phyloP scores from a whole-genome alignment of 352 stramenopile species.

The Paralagenidium karlingii region DNA sequence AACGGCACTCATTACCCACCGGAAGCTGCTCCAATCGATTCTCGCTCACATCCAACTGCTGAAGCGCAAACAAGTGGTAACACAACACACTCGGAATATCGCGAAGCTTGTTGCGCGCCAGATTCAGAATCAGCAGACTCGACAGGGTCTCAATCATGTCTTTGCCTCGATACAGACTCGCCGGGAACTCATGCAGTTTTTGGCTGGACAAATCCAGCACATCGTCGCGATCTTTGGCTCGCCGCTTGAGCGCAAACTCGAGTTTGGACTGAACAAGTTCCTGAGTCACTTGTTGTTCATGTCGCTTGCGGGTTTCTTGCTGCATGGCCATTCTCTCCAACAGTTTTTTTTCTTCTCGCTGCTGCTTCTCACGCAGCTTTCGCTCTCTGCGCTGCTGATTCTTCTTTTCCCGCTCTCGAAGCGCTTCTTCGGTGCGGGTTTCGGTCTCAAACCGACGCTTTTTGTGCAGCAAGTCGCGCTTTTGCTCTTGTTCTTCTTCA shows the following conservation, averaged over 20 bases:
- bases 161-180: conserved; percentile 28
- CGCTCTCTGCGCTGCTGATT: conserved; percentile 41
- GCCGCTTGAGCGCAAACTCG: conserved; percentile 28
- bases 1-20: not conserved
- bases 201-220: conserved; percentile 22
- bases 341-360: conserved; percentile 35
- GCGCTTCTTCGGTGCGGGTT: conserved; percentile 39
- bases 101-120: conserved; percentile 36
- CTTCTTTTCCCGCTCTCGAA: conserved; percentile 52
- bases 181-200: conserved; percentile 21
- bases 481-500: conserved; percentile 27
- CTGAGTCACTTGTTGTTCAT: conserved; percentile 34
- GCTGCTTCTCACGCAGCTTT: conserved; percentile 40
- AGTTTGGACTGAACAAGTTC: conserved; percentile 43
- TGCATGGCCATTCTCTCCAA: conserved; percentile 22
- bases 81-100: conserved; percentile 30
- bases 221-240: conserved; percentile 39
- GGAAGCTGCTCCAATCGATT: conserved; percentile 37
- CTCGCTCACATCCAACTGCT: conserved; percentile 35
- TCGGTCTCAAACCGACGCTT: conserved; percentile 34
- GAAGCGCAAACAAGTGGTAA: conserved; percentile 38
- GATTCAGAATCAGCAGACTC: conserved; percentile 48
- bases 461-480: conserved; percentile 22
- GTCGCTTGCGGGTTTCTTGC: conserved; percentile 19
- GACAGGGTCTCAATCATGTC: conserved; percentile 36